Evolutionary conservation across 306 rosid species (phyloP).

Genomic region (Begonia fuchsioides): DNA sequence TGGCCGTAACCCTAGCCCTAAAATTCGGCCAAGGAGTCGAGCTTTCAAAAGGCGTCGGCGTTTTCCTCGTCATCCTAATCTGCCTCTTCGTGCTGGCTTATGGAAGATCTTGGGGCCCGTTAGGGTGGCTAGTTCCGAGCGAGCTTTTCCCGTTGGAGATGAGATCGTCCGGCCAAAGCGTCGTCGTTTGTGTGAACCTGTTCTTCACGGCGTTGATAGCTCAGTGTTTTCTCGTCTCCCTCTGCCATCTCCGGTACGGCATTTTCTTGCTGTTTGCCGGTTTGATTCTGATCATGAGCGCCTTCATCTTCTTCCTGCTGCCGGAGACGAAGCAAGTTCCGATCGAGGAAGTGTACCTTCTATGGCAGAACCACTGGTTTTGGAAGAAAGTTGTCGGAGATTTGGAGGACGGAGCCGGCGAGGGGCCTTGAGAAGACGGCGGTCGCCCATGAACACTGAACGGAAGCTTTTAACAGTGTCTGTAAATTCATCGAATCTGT

Average conservation of each 20-base stretch:
- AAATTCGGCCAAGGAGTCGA: slow-evolving; percentile 64
- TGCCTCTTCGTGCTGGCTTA: slow-evolving; percentile 82
- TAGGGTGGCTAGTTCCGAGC: slow-evolving; percentile 95
- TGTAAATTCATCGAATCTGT: too few species aligned
- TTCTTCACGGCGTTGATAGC: slow-evolving; percentile 85
- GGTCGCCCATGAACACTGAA: slow-evolving; percentile 5
- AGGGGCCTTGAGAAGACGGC: slow-evolving; percentile 8
- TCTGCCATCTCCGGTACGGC: slow-evolving; percentile 82
- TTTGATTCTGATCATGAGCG: slow-evolving; percentile 54
- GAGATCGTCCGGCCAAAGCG: slow-evolving; percentile 90
- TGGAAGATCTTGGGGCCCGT: slow-evolving; percentile 98
- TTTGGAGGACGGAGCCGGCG: slow-evolving; percentile 13
- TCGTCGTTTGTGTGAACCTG: slow-evolving; percentile 88
- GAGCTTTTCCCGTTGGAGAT: slow-evolving; percentile 89
- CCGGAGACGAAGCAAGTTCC: slow-evolving; percentile 96
- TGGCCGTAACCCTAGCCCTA: slow-evolving; percentile 46
- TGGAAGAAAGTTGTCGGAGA: slow-evolving; percentile 50
- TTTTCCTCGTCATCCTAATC: slow-evolving; percentile 55
- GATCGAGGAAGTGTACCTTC: slow-evolving; percentile 78
- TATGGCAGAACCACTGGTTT: slow-evolving; percentile 72
- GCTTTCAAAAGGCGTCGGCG: slow-evolving; percentile 47
- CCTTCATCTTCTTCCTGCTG: slow-evolving; percentile 66
- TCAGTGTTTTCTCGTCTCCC: slow-evolving; percentile 59
- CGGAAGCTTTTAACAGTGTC: slow-evolving; percentile 8
- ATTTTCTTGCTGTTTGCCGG: slow-evolving; percentile 71